Percentiles rank a stretch among this genome's conserved stretches.
phyloP scores from a whole-genome alignment of 345 rosid species.

The Citrus glauca region DNA sequence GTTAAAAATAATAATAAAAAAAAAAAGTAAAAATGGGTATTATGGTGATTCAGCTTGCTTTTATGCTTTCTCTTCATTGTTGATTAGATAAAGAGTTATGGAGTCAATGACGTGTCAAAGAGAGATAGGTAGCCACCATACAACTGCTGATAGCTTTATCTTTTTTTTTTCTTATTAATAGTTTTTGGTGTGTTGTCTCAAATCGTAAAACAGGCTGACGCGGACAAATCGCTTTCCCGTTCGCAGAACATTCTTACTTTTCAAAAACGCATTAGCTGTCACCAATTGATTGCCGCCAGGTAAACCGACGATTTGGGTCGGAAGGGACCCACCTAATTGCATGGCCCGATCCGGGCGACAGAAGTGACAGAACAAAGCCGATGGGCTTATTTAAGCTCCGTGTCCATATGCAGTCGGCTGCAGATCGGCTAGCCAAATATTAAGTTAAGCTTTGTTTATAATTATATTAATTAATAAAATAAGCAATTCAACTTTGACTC shows the following conservation, averaged over 20 bases:
- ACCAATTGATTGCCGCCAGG: not conserved
- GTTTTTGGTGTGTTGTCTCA: not conserved
- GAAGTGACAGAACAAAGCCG: too few relatives aligned
- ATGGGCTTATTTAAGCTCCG: not conserved
- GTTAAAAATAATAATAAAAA: not conserved
- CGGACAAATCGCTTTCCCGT: not conserved
- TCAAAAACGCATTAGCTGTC: not conserved
- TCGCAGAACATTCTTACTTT: not conserved
- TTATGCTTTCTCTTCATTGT: too few relatives aligned
- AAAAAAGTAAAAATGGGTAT: not conserved
- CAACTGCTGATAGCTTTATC: not conserved
- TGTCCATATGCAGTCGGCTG: too few relatives aligned
- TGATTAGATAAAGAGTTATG: not conserved
- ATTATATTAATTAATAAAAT: too few relatives aligned
- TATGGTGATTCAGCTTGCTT: not conserved
- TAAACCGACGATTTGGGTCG: not conserved
- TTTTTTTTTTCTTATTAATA: not conserved
- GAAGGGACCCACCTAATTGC: not conserved
- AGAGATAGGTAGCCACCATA: not conserved
- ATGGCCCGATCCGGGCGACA: constrained; percentile 1
- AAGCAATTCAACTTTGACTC: not conserved
- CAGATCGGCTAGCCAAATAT: too few relatives aligned
- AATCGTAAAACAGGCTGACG: constrained; percentile 4
- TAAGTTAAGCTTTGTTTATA: too few relatives aligned
- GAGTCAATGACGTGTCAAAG: not conserved